Evolutionary conservation across 1,284 basidiomycete species (phyloP), one percentile per base, ranked within the genome.

Genomic region (Irpex sp.): DNA sequence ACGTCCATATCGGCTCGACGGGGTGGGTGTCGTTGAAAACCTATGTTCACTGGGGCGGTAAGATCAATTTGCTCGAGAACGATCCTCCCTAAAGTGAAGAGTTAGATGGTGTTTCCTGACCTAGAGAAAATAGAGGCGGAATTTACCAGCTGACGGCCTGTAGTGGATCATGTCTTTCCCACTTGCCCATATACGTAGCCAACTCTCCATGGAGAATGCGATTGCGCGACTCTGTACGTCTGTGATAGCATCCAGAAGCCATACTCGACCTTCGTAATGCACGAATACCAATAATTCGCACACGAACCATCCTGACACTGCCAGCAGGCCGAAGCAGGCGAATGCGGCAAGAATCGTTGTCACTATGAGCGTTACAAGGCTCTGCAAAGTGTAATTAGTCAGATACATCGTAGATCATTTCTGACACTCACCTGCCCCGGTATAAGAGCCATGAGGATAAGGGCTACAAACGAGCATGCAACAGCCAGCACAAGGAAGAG

Each of bases 401-500:
- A n/a, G n/a, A n/a, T n/a, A n/a, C n/a, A n/a, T n/a, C n/a, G n/a
- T n/a, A n/a, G n/a, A n/a, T n/a, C n/a, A n/a, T n/a, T n/a, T n/a
- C n/a, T n/a, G n/a, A n/a, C n/a, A n/a, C 13, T 38, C 7, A 87
- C 76, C 85, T 0, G 88, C 89, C n/a, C 88, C 90, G 2, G 92
- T 93, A 62, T 91, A 81, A 22, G 70, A 74, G 88, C 83, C 72
- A 92, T 92, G 44, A 88, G 83, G 67, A 88, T 88, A 22, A 92
- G 83, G 7, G 90, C 90, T 27, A 90, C 83, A 1, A 88, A 91
- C 76, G 92, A 92, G 75, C 89, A 90, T 15, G 89, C 88, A 32
- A 92, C 89, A 42, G 90, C 90, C 76, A 92, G 83, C 63, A 92
- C 90, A 67, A 92, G 84, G 79, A 92, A 91, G 67, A 91, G 89